Evolutionary conservation across 352 stramenopile species (phyloP), one percentile per base, ranked within the genome.

Genomic region (Blastocystis sp.): DNA sequence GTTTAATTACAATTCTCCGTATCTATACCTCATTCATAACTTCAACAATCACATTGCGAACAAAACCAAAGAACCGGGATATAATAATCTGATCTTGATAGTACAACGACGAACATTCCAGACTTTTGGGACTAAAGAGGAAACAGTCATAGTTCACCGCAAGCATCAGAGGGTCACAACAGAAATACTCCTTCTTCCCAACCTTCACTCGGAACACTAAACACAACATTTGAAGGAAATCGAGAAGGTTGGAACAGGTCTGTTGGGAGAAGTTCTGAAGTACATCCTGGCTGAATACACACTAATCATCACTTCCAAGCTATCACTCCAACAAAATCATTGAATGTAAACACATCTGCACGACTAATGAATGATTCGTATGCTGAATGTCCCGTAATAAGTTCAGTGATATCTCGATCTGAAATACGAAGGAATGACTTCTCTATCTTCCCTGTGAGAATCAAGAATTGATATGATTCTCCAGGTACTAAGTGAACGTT

Each of bases 71-170:
- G 35, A 83, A 83, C 5, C 46, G 71, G 11, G 49, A 32, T 12
- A 83, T 4, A 0, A 66, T 52, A 16, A 83, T 27, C 54, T 83
- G 71, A 16, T 83, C 42, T 56, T 83, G 71, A 43, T 83, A 83
- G 27, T 66, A 83, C 21, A 35, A 21, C 24, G n/a, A n/a, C 0
- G 29, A 65, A 39, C 29, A 42, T 0, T 83, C 51, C 29, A 83
- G 21, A 16, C 24, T 39, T n/a, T 63, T 49, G 11, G 71, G 71
- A 43, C 66, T 63, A 27, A 83, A 83, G n/a, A 83, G 49, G 43
- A 83, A 42, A 6, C 71, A 83, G 27, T 83, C 54, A 12, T 63
- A 43, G 24, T 83, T 83, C n/a, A 4, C 24, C 11, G 57, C 58
- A 35, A 83, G 6, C 71, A 83, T 16, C 49, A 43, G 14, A 43